Evolutionary conservation across 495 filamentous ascomycete genomes (phyloP).

Genomic region (Penicillium cinerascens): DNA sequence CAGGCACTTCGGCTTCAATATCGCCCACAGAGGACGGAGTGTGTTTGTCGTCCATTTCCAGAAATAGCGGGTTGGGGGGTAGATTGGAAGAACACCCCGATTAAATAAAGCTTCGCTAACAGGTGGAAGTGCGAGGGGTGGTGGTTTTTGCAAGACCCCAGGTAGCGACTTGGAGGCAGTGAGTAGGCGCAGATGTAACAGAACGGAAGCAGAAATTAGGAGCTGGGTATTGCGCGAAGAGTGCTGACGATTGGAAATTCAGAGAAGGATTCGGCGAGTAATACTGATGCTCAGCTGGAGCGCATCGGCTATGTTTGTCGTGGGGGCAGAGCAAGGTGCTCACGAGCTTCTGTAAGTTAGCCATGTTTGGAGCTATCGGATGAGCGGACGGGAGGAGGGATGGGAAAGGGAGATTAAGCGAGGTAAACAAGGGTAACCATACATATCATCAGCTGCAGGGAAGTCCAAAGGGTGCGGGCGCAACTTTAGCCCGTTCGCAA

Average conservation of each 20-base stretch:
- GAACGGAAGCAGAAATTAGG: neutral
- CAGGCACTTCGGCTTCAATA: constrained; percentile 33
- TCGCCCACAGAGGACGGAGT: constrained; percentile 45
- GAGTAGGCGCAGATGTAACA: neutral
- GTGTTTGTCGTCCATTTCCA: constrained; percentile 6
- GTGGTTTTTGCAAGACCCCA: neutral
- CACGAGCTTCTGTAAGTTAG: neutral
- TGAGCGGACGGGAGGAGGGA: neutral
- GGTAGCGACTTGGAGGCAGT: neutral
- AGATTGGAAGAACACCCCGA: no score
- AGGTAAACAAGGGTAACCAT: neutral
- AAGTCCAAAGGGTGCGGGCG: neutral
- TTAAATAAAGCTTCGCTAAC: no score
- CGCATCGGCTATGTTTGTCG: neutral
- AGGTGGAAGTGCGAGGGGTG: neutral
- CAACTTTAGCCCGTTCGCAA: neutral
- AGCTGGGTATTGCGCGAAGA: neutral
- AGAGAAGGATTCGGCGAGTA: neutral
- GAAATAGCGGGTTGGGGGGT: no score
- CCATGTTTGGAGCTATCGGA: neutral
- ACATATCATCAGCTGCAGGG: neutral
- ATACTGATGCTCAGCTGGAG: neutral
- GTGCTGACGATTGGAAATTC: neutral
- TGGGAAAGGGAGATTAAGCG: neutral
- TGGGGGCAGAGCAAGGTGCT: neutral